Evolutionary conservation across 345 rosid species (phyloP), one percentile per base, ranked within the genome.

Genomic region (Mallotus nudiflorus): DNA sequence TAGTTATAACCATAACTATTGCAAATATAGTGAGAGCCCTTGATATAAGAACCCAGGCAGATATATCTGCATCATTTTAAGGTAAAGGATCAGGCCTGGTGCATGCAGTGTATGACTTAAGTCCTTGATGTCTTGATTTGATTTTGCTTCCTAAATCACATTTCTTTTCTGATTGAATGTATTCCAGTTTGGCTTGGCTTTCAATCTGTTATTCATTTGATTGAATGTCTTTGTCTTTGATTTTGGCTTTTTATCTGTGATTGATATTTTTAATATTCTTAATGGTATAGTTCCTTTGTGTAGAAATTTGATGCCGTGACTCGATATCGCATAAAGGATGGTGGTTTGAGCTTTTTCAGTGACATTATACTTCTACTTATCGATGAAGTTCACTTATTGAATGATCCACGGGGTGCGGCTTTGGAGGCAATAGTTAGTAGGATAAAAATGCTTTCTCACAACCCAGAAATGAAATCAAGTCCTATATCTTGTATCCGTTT

Each of bases 221-320:
- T n/a, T n/a, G n/a, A n/a, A n/a, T n/a, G n/a, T n/a, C n/a, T n/a
- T n/a, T n/a, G n/a, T n/a, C n/a, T n/a, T n/a, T n/a, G n/a, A n/a
- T n/a, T n/a, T n/a, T n/a, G n/a, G n/a, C n/a, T n/a, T n/a, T n/a
- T 39, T 39, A 39, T 49, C 6, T 45, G 49, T 16, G 44, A 49
- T 65, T 48, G 31, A 18, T 31, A 22, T 35, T 33, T 3, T 10
- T 44, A 8, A 19, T 35, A 8, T 35, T 11, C 46, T 60, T 24
- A 53, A 52, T n/a, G 56, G 56, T 9, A 20, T n/a, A 14, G 9
- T 52, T 67, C 33, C 70, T 70, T 77, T 73, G 14, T 72, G n/a
- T 75, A 94, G 99, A 95, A 95, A 83, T 95, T 95, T 78, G 97
- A 92, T 89, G 96, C 98, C 15, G 97, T 95, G 76, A 89, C 87